phyloP scores from a whole-genome alignment of 768 basidiomycete species.

The Mycena metata region DNA sequence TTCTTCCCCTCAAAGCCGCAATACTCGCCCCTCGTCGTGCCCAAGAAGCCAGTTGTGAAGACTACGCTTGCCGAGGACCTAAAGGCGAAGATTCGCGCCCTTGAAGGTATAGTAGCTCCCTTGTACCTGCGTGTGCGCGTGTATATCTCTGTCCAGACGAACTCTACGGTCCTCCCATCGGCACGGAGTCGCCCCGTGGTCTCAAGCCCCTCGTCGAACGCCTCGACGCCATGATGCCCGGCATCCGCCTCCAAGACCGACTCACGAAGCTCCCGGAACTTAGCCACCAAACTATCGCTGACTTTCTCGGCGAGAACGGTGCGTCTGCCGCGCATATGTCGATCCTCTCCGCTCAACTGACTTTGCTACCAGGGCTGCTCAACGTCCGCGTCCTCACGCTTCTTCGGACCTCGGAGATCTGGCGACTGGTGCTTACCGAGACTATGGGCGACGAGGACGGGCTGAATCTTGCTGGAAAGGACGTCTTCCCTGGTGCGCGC shows the following conservation, averaged over 20 bases:
- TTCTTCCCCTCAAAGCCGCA: conserved; percentile 28
- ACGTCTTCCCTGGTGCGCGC: conserved; percentile 58
- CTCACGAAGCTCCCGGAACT: conserved; percentile 47
- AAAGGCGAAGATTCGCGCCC: conserved; percentile 42
- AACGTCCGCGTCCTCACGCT: conserved; percentile 59
- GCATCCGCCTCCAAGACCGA: conserved; percentile 61
- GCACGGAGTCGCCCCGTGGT: conserved; percentile 56
- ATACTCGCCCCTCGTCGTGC: conserved; percentile 28
- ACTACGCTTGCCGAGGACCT: conserved; percentile 27
- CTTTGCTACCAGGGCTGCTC: conserved; percentile 57
- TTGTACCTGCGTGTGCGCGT: conserved; percentile 24
- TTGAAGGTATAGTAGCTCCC: conserved; percentile 49
- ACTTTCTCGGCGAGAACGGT: conserved; percentile 56
- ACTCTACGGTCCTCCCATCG: conserved; percentile 57
- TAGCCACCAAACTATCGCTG: conserved; percentile 59
- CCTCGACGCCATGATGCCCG: conserved; percentile 61
- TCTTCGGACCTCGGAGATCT: conserved; percentile 62
- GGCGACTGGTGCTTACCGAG: conserved; percentile 58
- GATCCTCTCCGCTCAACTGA: not conserved
- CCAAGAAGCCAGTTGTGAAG: conserved; percentile 25
- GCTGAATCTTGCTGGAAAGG: conserved; percentile 60
- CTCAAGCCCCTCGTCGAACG: conserved; percentile 52
- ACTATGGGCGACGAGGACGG: conserved; percentile 64
- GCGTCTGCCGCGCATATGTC: conserved; percentile 15
- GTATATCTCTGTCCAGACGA: conserved; percentile 48